Evolutionary conservation across 2,329 filamentous ascomycete species (phyloP).

Genomic region (Ceratocystis papillata): DNA sequence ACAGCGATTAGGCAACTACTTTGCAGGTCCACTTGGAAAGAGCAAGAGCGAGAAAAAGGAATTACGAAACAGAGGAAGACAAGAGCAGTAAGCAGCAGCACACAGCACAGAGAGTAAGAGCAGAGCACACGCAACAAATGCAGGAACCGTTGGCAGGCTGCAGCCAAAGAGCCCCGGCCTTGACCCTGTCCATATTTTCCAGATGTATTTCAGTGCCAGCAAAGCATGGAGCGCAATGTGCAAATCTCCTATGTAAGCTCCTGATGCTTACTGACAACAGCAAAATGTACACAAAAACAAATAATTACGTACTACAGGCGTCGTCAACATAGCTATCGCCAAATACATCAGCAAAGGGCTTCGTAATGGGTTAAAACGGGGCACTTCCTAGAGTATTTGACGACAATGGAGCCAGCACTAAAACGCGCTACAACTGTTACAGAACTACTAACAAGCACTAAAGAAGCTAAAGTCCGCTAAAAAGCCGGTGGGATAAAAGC

Average conservation of each 20-base stretch:
- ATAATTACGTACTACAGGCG: background rate
- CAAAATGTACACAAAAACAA: background rate
- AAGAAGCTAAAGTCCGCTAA: background rate
- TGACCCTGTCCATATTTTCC: background rate
- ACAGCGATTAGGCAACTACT: conserved; percentile 9
- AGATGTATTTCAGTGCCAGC: background rate
- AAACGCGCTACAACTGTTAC: background rate
- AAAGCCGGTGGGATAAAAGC: background rate
- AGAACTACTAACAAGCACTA: background rate
- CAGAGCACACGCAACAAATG: background rate
- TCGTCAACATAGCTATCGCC: background rate
- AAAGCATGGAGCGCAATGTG: background rate
- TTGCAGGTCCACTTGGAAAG: background rate
- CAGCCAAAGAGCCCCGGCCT: background rate
- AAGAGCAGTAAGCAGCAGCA: background rate
- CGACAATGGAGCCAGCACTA: too few relatives aligned
- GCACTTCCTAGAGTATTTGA: background rate
- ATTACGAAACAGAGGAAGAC: background rate
- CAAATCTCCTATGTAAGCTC: background rate
- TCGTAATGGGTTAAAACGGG: background rate
- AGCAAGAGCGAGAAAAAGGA: background rate
- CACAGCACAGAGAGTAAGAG: background rate
- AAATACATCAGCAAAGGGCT: background rate
- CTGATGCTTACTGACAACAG: background rate
- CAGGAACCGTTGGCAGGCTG: conserved; percentile 1